Evolutionary conservation across 2,329 filamentous ascomycete genomes (phyloP).

Genomic region (Phialophora verrucosa): DNA sequence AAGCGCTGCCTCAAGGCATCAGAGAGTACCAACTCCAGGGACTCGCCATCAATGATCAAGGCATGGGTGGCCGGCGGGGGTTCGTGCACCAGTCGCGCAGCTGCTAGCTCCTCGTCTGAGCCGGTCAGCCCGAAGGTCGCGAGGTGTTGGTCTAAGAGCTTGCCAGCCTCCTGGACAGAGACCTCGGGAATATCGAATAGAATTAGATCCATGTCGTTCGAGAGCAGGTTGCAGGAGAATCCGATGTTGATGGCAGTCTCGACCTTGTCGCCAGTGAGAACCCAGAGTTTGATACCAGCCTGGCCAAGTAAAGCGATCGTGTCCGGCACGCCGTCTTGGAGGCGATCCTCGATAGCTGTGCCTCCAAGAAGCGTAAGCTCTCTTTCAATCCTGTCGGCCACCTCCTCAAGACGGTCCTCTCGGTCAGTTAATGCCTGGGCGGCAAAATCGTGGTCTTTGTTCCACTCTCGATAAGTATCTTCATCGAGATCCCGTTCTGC

Average conservation of each 20-base stretch:
- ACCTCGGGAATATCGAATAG: slow-evolving; percentile 85
- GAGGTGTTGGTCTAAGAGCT: slow-evolving; percentile 76
- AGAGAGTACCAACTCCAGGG: slow-evolving; percentile 83
- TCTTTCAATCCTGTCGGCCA: slow-evolving; percentile 88
- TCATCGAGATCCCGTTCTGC: slow-evolving; percentile 81
- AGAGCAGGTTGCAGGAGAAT: slow-evolving; percentile 96
- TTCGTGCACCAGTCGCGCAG: slow-evolving; percentile 81
- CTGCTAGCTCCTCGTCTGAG: slow-evolving; percentile 80
- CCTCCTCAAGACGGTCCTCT: slow-evolving; percentile 89
- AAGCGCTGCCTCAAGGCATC: slow-evolving; percentile 89
- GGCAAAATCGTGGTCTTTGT: slow-evolving; percentile 82
- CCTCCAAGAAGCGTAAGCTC: slow-evolving; percentile 87
- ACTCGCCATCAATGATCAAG: slow-evolving; percentile 92
- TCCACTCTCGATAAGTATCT: slow-evolving; percentile 84
- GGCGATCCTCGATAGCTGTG: slow-evolving; percentile 93
- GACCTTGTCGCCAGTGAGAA: slow-evolving; percentile 96
- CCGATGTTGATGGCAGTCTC: slow-evolving; percentile 99
- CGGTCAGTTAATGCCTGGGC: slow-evolving; percentile 82
- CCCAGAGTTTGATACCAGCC: slow-evolving; percentile 98
- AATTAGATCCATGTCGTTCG: slow-evolving; percentile 97
- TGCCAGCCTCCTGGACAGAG: slow-evolving; percentile 65
- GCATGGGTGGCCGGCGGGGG: slow-evolving; percentile 87
- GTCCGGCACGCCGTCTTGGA: slow-evolving; percentile 96
- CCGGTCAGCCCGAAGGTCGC: slow-evolving; percentile 77
- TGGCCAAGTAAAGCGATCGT: slow-evolving; percentile 88